phyloP scores from a whole-genome alignment of 2,329 filamentous ascomycete genomes.

The Tricladium varicosporioides region DNA sequence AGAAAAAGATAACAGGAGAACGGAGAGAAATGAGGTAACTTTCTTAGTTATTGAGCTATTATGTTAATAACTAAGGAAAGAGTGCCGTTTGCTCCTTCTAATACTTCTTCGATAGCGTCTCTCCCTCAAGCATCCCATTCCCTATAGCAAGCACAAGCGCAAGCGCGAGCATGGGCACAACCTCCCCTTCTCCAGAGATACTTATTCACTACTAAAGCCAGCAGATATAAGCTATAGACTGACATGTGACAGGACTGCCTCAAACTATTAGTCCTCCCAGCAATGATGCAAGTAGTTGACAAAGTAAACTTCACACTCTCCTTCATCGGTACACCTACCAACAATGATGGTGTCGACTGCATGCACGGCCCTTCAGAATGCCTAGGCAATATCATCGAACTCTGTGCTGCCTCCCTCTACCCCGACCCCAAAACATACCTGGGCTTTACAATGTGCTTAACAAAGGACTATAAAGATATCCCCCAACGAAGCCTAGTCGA shows the following conservation, averaged over 20 bases:
- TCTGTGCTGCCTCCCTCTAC: constrained; percentile 82
- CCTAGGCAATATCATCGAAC: constrained; percentile 89
- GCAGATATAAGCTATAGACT: not conserved
- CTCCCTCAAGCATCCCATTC: no score
- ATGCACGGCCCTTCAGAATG: constrained; percentile 89
- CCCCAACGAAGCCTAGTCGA: constrained; percentile 76
- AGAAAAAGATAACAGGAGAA: no score
- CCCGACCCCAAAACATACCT: constrained; percentile 84
- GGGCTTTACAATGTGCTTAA: constrained; percentile 90
- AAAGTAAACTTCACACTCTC: constrained; percentile 91
- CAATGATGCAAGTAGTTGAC: constrained; percentile 76
- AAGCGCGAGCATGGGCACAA: no score
- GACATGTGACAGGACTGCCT: constrained; percentile 63
- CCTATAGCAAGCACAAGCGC: no score
- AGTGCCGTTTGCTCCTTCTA: no score
- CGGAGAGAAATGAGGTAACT: no score
- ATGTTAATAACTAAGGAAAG: no score
- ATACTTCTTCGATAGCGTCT: no score
- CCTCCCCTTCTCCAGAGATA: no score
- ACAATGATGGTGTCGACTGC: constrained; percentile 81
- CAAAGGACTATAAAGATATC: constrained; percentile 71
- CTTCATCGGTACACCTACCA: constrained; percentile 77
- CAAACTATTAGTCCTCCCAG: constrained; percentile 74
- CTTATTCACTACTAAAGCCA: no score
- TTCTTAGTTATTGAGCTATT: no score